Base-by-base conservation (phyloP, 495 filamentous ascomycete genomes). In the Usnea hakonensis region DNA sequence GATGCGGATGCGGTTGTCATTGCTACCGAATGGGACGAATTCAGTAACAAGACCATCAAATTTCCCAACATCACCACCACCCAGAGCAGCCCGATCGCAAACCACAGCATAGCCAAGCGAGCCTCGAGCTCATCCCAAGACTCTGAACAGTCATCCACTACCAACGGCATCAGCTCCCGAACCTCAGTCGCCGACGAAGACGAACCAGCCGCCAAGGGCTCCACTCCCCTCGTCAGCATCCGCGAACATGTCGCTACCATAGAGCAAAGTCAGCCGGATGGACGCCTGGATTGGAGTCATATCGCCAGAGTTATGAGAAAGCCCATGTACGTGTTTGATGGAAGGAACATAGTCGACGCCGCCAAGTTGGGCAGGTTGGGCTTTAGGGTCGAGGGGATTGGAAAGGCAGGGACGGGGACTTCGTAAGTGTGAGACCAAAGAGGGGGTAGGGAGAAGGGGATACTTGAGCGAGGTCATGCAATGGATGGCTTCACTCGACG, bases 311-410 rank as follows among this genome's bases (percentile, higher is more conserved):
- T 75, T 35, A 88, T 91, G 86, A 76, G 78, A 52, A 81, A 85
- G 59, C 88, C 87, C 3, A 82, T 80, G 63, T 87, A 83, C 76
- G 74, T 90, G 7, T 90, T 91, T 70, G 88, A 91, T 61, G 88
- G 88, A 19, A 80, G 85, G 35, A 81, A 84, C 33, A 74, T 87
- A 30, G 69, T 90, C 17, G 81, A 90, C 66, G 73, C 75, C 10
- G 67, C 64, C 17, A 78, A 79, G 63, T 74, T 90, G 69, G 76
- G 78, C 41, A 74, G 70, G 44, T 68, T 89, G 35, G 87, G 85
- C 0, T 80, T 89, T 32, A 33, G 66, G 28, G 66, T 68, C 23
- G 68, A 70, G 58, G 58, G 58, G 19, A 70, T 70, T 54, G 68
- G 68, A 23, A 68, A 66, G 61, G 57, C 62, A 19, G 57, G 58